Base-by-base conservation (phyloP, 768 basidiomycete genomes). In the Dentipellis sp. region DNA sequence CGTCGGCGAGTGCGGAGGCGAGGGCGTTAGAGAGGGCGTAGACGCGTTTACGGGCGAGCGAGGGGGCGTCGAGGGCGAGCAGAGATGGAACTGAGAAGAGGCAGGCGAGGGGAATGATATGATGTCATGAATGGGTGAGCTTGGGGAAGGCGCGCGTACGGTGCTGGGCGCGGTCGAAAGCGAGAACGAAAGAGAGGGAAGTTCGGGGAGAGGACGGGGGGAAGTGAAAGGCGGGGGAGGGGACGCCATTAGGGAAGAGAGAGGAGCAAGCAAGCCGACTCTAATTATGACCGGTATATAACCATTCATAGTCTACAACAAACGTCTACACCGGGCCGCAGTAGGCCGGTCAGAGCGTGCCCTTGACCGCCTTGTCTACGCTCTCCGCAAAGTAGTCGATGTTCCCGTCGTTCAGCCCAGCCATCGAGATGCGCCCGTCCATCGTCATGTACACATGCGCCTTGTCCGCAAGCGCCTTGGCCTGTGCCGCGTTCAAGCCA, bases 381-480 rank as follows among this genome's bases (percentile, higher is more conserved):
- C 83, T 82, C 72, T 91, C 78, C 2, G 93, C 91, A 68, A 97
- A 94, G 77, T 94, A 91, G 64, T 85, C 83, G 63, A 95, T 82
- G 77, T 95, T 95, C 66, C 72, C 68, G 58, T 72, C 71, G 75
- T 94, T 95, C 66, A 95, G 72, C 36, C 91, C 93, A 58, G 92
- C 91, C 91, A 94, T 95, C 46, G 90, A 91, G 64, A 94, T 93
- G 63, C 93, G 86, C 17, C 93, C 93, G 68, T 94, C 88, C 56
- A 79, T 77, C n/a, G 93, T 94, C 88, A 94, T 88, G 72, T 95
- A 95, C 60, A 95, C 77, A 68, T 94, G 91, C 4, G 90, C 89
- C 67, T 88, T 89, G 68, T 92, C 82, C 14, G 93, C 89, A 52
- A 95, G 79, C 5, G 77, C 79, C 65, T 87, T 86, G 61, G 89